Base-by-base conservation (phyloP, 2,329 filamentous ascomycete species). In the Trichoderma sp. region DNA sequence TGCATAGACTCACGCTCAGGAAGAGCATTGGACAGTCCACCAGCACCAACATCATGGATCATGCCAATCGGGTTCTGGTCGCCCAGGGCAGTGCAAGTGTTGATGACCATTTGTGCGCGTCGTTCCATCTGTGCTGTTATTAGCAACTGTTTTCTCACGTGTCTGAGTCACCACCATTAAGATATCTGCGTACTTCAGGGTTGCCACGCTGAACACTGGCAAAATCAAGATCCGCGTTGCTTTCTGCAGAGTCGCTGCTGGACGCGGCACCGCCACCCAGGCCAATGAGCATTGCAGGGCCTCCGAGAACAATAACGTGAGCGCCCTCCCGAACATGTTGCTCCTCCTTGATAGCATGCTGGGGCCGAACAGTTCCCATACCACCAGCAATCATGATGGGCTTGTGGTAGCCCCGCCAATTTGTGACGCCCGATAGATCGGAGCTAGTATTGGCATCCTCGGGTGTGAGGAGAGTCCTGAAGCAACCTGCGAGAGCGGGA, bases 371-470 rank as follows among this genome's bases (percentile, higher is more conserved):
- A 6, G 92, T 97, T 59, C 96, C 96, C 43, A 98, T 89, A 77
- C 96, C 96, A 77, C 96, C 96, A 71, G 96, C 96, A 81, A 99
- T 93, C 93, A 97, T 97, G 79, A 97, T 97, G 11, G 96, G 96
- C 83, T 99, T 99, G 81, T 98, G 96, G 78, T 97, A 99, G 28
- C 96, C 96, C 73, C 95, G 87, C 76, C 93, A 87, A 4, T 78
- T 78, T 59, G 84, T 82, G 46, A 81, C 79, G 49, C 81, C 81
- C 51, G 68, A 60, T 6, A 87, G 87, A 39, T 77, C 74, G 26
- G 66, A 56, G 7, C 52, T 63, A 2, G 64, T 56, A 16, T 26
- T 58, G 4, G 71, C 21, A 18, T 70, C 52, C 2, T 70, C 71
- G 5, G 71, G 74, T 1, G 90, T 91, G 34, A 96, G 88, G 46